phyloP scores from a whole-genome alignment of 2,329 filamentous ascomycete genomes.

The Xenoacremonium recifei region DNA sequence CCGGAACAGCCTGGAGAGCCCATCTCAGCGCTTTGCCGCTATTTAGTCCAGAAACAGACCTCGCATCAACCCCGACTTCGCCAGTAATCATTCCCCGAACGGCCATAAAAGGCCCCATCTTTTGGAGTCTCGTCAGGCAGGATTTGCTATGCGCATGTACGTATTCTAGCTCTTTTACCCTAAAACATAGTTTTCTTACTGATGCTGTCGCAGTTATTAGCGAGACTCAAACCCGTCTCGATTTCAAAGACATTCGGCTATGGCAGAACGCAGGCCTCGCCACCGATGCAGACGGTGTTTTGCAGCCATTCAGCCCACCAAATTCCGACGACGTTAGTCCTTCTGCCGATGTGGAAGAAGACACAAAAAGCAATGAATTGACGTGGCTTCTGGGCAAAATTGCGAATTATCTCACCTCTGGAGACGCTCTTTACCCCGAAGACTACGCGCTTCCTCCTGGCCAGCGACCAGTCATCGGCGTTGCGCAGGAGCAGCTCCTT shows the following conservation, averaged over 20 bases:
- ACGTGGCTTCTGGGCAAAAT: conserved; percentile 67
- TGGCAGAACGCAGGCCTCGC: conserved; percentile 65
- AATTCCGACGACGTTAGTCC: no score
- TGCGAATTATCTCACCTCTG: conserved; percentile 61
- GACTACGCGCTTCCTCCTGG: conserved; percentile 26
- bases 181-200: not conserved
- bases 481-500: conserved; percentile 18
- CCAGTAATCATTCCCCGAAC: conserved; percentile 17
- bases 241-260: conserved; percentile 59
- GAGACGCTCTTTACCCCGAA: conserved; percentile 44
- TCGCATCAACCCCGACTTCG: conserved; percentile 1
- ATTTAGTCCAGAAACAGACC: conserved; percentile 45
- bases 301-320: conserved; percentile 28
- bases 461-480: conserved; percentile 15
- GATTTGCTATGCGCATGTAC: conserved; percentile 20
- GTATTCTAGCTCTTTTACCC: not conserved
- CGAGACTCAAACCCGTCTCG: conserved; percentile 34
- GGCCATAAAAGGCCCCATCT: conserved; percentile 19
- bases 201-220: conserved; percentile 13
- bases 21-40: conserved; percentile 66
- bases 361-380: conserved; percentile 61
- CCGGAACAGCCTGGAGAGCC: conserved; percentile 59
- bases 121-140: conserved; percentile 21
- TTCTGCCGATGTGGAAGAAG: conserved; percentile 58
- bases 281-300: conserved; percentile 29